Percentiles rank a stretch among this genome's conserved stretches.
Conservation (phyloP, 2,329 filamentous ascomycete species). For the Fusarium luffae region DNA sequence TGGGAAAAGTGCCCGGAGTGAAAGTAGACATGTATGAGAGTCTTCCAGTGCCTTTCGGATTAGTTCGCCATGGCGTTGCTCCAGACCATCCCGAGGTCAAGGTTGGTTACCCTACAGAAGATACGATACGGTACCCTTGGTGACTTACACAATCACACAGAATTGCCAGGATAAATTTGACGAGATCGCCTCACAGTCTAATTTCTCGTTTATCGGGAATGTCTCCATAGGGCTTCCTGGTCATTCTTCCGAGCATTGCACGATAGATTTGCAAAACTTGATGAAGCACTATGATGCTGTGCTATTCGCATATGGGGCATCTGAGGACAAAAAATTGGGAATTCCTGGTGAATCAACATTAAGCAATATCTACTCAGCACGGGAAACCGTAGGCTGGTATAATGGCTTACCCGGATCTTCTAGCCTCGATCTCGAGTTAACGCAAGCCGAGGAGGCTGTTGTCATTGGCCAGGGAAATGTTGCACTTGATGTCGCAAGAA, state of each 20-base stretch:
- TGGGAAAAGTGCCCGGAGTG: slow-evolving; percentile 77
- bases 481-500: slow-evolving; percentile 90
- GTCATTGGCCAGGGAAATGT: slow-evolving; percentile 97
- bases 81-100: slow-evolving; percentile 99
- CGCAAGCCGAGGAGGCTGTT: slow-evolving; percentile 81
- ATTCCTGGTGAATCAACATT: slow-evolving; percentile 82
- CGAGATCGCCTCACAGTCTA: slow-evolving; percentile 82
- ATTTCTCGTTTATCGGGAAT: slow-evolving; percentile 93
- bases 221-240: slow-evolving; percentile 74
- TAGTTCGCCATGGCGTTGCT: slow-evolving; percentile 95
- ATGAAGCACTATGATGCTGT: slow-evolving; percentile 90
- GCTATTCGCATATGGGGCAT: slow-evolving; percentile 91
- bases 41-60: slow-evolving; percentile 89
- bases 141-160: slow-evolving; percentile 62
- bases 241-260: slow-evolving; percentile 55
- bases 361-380: slow-evolving; percentile 83
- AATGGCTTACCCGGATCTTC: slow-evolving; percentile 91
- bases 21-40: slow-evolving; percentile 96
- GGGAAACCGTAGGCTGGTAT: slow-evolving; percentile 98
- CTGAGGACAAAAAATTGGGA: slow-evolving; percentile 80
- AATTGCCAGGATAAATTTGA: slow-evolving; percentile 96
- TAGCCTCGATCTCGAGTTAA: slow-evolving; percentile 76
- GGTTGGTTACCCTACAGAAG: slow-evolving; percentile 58
- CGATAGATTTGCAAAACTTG: slow-evolving; percentile 74
- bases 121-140: not conserved